Evolutionary conservation across 768 basidiomycete species (phyloP), one percentile per base, ranked within the genome.

Genomic region (Coprinellus aureogranulatus): DNA sequence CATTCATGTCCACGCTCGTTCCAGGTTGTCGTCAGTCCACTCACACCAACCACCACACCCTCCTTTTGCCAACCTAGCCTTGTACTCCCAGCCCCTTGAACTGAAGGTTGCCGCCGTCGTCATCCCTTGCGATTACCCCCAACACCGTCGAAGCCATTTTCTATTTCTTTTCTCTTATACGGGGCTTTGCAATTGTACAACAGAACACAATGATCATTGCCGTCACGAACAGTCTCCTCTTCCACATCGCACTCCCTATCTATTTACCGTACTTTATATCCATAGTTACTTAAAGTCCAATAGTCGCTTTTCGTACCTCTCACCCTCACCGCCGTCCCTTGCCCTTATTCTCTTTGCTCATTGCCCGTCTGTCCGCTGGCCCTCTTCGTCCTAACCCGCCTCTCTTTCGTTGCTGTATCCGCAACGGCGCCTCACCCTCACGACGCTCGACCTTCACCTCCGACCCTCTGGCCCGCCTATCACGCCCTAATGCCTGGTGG

Each of bases 1-100:
- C 27, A 16, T 47, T 26, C 14, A 52, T 52, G 34, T 52, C 18
- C 50, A 52, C 50, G n/a, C 50, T 52, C 50, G 34, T 52, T 52
- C 20, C 55, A 48, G 23, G 18, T 37, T 50, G 28, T 41, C 48
- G 28, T 47, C 44, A 31, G n/a, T n/a, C 41, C 34, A 6, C 34
- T 34, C 14, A n/a, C 41, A 18, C 41, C 20, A n/a, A n/a, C 41
- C 41, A n/a, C 41, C 41, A 44, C 39, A 40, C 39, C 34, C 40
- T 37, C 55, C 40, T 61, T 44, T 51, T 60, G 50, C 39, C n/a
- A 50, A 53, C 53, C 54, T 59, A 41, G 45, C 50, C 34, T 25
- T 54, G 50, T 42, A 28, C 34, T 59, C 40, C 51, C 51, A 52
- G 53, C n/a, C n/a, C 34, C 34, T 34, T 14, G 8, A 34, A 6